These are phyloP conservation scores for Lactarius vividus DNA, from an alignment of 768 basidiomycete genomes.

Conservation along the genomic window DNA sequence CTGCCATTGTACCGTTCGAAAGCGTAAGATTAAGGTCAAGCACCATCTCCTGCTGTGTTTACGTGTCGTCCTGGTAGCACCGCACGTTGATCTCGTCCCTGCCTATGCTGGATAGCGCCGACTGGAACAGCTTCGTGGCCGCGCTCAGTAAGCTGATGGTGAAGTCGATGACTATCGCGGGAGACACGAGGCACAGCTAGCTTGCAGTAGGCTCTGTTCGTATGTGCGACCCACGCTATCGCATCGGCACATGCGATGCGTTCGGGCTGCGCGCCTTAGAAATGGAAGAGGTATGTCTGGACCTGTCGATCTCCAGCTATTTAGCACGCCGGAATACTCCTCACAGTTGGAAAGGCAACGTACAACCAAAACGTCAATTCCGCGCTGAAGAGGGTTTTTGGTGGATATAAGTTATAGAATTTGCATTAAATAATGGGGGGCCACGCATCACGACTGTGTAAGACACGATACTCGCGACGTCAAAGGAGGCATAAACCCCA, in stretches of 20 bases:
- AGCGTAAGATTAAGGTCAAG: conserved; percentile 2
- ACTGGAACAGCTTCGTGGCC: conserved; percentile 51
- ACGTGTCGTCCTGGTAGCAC: conserved; percentile 61
- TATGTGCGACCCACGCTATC: conserved; percentile 57
- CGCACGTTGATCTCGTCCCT: conserved; percentile 75
- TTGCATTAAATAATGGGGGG: background rate
- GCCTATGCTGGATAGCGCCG: conserved; percentile 70
- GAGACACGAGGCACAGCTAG: conserved; percentile 69
- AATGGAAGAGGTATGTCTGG: conserved; percentile 75
- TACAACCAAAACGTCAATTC: conserved; percentile 48
- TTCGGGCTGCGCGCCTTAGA: conserved; percentile 60
- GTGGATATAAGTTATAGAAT: background rate
- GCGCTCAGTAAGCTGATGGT: conserved; percentile 50
- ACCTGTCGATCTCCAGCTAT: conserved; percentile 72
- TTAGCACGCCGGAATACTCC: background rate
- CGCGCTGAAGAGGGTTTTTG: conserved; percentile 36
- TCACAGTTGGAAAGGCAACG: background rate
- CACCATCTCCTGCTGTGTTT: conserved; percentile 34
- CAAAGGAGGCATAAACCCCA: no score
- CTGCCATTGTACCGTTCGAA: conserved; percentile 17
- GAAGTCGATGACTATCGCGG: conserved; percentile 59
- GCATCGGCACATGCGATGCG: conserved; percentile 63
- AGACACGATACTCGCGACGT: no score
- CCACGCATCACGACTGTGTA: conserved; percentile 45
- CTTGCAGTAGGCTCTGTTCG: conserved; percentile 76